Evolutionary conservation across 2,329 filamentous ascomycete genomes (phyloP).

Genomic region (Pyrenophora seminiperda): DNA sequence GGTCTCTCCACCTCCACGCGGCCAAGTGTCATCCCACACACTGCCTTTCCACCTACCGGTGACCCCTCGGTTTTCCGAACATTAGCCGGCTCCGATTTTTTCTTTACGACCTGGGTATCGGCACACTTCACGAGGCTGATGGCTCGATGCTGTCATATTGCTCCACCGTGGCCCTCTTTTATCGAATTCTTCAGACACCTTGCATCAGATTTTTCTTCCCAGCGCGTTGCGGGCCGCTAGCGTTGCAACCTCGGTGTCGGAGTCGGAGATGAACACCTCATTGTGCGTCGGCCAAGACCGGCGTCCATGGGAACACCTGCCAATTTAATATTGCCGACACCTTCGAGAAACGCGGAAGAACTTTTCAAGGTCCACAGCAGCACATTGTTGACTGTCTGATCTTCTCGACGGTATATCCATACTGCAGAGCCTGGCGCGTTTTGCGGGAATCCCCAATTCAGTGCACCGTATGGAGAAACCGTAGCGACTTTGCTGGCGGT

Average conservation of each 20-base stretch:
- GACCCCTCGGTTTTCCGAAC: constrained; percentile 15
- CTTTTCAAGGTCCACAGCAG: neutral
- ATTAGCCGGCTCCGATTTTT: constrained; percentile 18
- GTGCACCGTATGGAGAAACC: constrained; percentile 2
- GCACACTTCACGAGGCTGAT: constrained; percentile 11
- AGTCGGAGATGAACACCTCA: constrained; percentile 20
- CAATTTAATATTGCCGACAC: neutral
- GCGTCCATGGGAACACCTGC: constrained; percentile 9
- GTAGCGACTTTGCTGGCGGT: neutral
- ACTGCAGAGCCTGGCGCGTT: neutral
- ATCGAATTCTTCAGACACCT: constrained; percentile 23
- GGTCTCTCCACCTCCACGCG: constrained; percentile 7
- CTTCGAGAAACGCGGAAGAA: neutral
- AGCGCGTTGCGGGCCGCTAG: constrained; percentile 26
- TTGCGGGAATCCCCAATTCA: neutral
- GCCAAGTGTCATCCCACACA: constrained; percentile 6
- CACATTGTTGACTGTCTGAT: neutral
- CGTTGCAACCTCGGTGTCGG: constrained; percentile 29
- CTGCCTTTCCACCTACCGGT: constrained; percentile 7
- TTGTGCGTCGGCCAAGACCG: constrained; percentile 30
- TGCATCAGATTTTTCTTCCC: constrained; percentile 18
- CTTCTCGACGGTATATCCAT: neutral
- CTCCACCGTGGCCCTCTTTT: constrained; percentile 32
- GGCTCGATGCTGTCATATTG: constrained; percentile 8
- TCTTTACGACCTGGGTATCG: constrained; percentile 8